phyloP scores from a whole-genome alignment of 768 basidiomycete genomes.

The Mycena pura region DNA sequence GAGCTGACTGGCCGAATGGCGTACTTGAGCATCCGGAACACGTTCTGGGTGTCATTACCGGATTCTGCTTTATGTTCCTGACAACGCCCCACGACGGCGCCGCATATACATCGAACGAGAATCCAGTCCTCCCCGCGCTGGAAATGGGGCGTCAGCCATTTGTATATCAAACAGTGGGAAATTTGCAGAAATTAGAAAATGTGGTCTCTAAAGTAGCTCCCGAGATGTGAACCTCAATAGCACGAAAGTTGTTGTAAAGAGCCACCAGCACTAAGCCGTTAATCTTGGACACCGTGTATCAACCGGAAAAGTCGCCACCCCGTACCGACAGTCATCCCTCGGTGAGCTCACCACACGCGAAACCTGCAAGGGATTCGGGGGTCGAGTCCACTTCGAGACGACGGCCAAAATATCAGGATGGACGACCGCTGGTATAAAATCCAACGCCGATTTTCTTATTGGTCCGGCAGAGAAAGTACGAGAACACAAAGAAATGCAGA shows the following conservation, averaged over 20 bases:
- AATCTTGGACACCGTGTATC: slow-evolving; percentile 96
- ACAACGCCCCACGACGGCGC: slow-evolving; percentile 79
- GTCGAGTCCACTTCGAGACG: slow-evolving; percentile 6
- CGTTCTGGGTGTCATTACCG: slow-evolving; percentile 37
- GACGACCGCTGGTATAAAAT: slow-evolving; percentile 65
- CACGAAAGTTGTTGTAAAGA: slow-evolving; percentile 89
- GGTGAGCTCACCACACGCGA: slow-evolving; percentile 35
- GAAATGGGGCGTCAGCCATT: slow-evolving; percentile 24
- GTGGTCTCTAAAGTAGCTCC: slow-evolving; percentile 93
- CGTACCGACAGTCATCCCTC: slow-evolving; percentile 33
- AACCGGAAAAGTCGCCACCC: slow-evolving; percentile 64
- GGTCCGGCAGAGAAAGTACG: slow-evolving; percentile 67
- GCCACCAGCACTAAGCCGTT: slow-evolving; percentile 48
- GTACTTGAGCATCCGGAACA: slow-evolving; percentile 83
- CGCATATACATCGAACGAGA: slow-evolving; percentile 78
- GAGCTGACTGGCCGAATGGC: slow-evolving; percentile 76
- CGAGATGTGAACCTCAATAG: slow-evolving; percentile 69
- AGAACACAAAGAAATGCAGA: slow-evolving; percentile 17
- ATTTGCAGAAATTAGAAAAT: slow-evolving; percentile 42
- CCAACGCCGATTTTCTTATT: slow-evolving; percentile 93
- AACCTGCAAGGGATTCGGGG: slow-evolving; percentile 70
- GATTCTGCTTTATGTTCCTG: slow-evolving; percentile 53
- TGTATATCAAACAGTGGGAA: slow-evolving; percentile 12
- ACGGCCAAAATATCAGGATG: slow-evolving; percentile 31
- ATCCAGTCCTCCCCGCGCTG: slow-evolving; percentile 71